phyloP scores from a whole-genome alignment of 352 stramenopile species.

The Pythium grandisporangium region DNA sequence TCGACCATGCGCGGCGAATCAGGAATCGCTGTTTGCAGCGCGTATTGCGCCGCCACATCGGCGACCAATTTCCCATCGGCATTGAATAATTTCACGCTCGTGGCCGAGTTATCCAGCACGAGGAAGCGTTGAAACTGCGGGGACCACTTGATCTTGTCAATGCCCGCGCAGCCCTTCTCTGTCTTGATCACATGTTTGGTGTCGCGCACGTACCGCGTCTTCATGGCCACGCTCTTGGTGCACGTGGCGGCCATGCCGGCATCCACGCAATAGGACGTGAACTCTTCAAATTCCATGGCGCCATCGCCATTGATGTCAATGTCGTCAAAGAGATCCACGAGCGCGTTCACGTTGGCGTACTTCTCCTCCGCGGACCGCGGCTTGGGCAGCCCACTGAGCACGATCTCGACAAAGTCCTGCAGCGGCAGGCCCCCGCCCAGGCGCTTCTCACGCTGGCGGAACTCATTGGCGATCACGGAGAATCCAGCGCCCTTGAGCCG shows the following conservation, averaged over 20 bases:
- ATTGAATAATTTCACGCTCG: slow-evolving; percentile 64
- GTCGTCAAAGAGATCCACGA: slow-evolving; percentile 76
- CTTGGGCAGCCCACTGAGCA: slow-evolving; percentile 43
- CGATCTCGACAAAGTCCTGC: slow-evolving; percentile 75
- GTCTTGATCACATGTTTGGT: slow-evolving; percentile 48
- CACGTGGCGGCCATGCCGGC: slow-evolving; percentile 73
- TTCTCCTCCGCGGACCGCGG: slow-evolving; percentile 36
- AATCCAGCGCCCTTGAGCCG: slow-evolving; percentile 65
- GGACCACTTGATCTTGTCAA: slow-evolving; percentile 75
- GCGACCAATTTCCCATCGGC: slow-evolving; percentile 35
- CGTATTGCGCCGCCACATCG: slow-evolving; percentile 27
- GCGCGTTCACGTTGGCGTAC: slow-evolving; percentile 33
- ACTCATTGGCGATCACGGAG: slow-evolving; percentile 68
- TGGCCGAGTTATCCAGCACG: slow-evolving; percentile 54
- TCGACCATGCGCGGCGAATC: not conserved
- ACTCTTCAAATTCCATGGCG: slow-evolving; percentile 80
- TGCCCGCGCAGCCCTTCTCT: slow-evolving; percentile 26
- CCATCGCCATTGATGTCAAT: slow-evolving; percentile 87
- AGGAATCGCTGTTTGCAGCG: slow-evolving; percentile 2
- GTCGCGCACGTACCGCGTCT: slow-evolving; percentile 68
- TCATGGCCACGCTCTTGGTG: slow-evolving; percentile 26
- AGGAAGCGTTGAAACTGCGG: slow-evolving; percentile 44
- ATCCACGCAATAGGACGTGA: slow-evolving; percentile 83
- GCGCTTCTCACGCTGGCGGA: slow-evolving; percentile 48
- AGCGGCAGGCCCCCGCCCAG: slow-evolving; percentile 53